Percentiles rank a stretch among this genome's conserved stretches.
phyloP scores from a whole-genome alignment of 768 basidiomycete genomes.

The Rhodotorula babjevae region DNA sequence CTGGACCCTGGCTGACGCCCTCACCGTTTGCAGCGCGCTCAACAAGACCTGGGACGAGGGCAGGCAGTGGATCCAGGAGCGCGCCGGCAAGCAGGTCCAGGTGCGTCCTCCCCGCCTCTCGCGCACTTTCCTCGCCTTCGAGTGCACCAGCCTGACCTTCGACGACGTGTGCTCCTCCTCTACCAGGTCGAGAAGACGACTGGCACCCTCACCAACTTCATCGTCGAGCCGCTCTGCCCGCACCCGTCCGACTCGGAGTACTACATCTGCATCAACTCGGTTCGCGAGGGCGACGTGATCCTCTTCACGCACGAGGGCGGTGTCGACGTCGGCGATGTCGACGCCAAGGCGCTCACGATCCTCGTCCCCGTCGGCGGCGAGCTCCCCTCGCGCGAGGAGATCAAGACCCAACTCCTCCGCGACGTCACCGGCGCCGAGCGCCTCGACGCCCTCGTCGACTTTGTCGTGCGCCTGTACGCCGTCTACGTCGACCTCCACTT shows the following conservation, averaged over 20 bases:
- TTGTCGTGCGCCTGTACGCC: constrained; percentile 87
- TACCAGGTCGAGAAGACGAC: constrained; percentile 76
- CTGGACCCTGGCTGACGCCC: background rate
- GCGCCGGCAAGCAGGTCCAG: constrained; percentile 88
- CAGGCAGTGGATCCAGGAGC: constrained; percentile 75
- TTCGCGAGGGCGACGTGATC: constrained; percentile 87
- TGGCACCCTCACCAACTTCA: constrained; percentile 95
- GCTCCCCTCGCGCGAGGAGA: constrained; percentile 76
- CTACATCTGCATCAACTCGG: constrained; percentile 96
- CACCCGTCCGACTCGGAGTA: constrained; percentile 90
- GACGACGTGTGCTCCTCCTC: background rate
- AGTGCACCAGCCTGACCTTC: background rate
- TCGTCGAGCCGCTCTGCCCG: constrained; percentile 97
- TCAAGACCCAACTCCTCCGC: constrained; percentile 70
- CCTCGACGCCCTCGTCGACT: constrained; percentile 89
- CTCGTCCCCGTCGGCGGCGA: constrained; percentile 65
- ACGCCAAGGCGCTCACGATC: constrained; percentile 89
- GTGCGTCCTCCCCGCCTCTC: constrained; percentile 50
- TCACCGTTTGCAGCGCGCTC: constrained; percentile 52
- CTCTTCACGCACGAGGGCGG: constrained; percentile 99
- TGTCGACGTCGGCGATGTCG: constrained; percentile 97
- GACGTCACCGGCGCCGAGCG: constrained; percentile 73
- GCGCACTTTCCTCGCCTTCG: constrained; percentile 4
- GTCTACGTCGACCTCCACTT: constrained; percentile 99
- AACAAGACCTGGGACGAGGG: constrained; percentile 91